Evolutionary conservation across 2,329 filamentous ascomycete genomes (phyloP), one percentile per base, ranked within the genome.

Genomic region (Botrytis cinerea): DNA sequence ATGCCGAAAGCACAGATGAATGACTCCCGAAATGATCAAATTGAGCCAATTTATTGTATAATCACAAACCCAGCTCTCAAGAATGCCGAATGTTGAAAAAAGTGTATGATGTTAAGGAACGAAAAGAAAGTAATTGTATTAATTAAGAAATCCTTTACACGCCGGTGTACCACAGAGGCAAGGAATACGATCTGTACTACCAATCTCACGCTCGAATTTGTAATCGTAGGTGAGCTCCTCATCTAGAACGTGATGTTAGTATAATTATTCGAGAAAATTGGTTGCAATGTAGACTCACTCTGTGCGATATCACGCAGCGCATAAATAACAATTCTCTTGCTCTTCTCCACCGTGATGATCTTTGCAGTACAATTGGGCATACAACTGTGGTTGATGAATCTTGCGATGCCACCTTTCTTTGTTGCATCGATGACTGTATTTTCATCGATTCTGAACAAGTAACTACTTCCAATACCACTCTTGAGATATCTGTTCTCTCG

Each of bases 211-310:
- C 85, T 99, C 96, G 83, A 99, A 99, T 84, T 99, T 99, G 88
- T 99, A 99, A 86, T 99, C 96, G 85, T 99, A 99, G 2, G 96
- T 99, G 82, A 99, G 90, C 86, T 99, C 96, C 84, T 99, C 96
- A 82, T 98, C 96, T 99, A 28, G 18, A 32, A 73, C 14, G 62
- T 22, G 12, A 64, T 45, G 73, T 79, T 78, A 80, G 79, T n/a
- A 6, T 28, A 16, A 8, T 28, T 28, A 57, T 12, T 46, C 48
- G 8, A n/a, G 25, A 45, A 8, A 10, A 10, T 28, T 46, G 46
- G 32, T n/a, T 46, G 14, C 16, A n/a, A 12, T 54, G 62, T 25
- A 48, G 62, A 90, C 93, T 87, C 89, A 98, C 96, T 96, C 87
- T 95, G 91, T 79, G 90, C 90, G 83, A 99, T 99, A 83, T 98